phyloP scores from a whole-genome alignment of 2,329 filamentous ascomycete species.

The Endocalyx cinctus region DNA sequence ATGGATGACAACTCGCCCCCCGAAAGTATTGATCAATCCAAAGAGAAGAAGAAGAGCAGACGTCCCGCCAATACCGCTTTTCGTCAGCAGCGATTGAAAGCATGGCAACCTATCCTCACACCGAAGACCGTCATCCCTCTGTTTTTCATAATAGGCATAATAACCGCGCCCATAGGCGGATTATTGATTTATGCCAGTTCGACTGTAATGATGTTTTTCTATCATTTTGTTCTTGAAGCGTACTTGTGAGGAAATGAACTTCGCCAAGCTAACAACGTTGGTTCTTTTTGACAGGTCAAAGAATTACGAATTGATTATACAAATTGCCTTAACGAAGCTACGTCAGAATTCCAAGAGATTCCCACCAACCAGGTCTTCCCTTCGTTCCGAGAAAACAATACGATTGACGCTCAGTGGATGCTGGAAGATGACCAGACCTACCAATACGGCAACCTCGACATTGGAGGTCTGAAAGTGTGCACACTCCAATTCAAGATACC shows the following conservation, averaged over 20 bases:
- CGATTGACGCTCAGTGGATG: constrained; percentile 33
- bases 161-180: constrained; percentile 91
- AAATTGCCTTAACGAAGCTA: constrained; percentile 59
- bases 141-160: constrained; percentile 71
- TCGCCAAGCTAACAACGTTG: too few species aligned
- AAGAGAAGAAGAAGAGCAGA: constrained; percentile 84
- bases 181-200: constrained; percentile 81
- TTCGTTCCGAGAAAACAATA: constrained; percentile 61
- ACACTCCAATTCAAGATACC: constrained; percentile 74
- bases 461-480: constrained; percentile 47
- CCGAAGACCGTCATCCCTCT: constrained; percentile 69
- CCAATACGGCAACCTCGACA: constrained; percentile 25
- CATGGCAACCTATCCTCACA: constrained; percentile 98
- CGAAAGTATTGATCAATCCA: constrained; percentile 45
- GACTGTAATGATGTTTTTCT: constrained; percentile 47
- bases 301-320: constrained; percentile 92
- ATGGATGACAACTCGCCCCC: constrained; percentile 48
- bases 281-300: too few species aligned
- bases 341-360: constrained; percentile 40
- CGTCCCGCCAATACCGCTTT: constrained; percentile 96
- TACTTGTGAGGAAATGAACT: too few species aligned
- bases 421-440: constrained; percentile 29
- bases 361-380: constrained; percentile 53
- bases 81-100: constrained; percentile 92
- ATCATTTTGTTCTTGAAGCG: too few species aligned